phyloP scores from a whole-genome alignment of 345 rosid genomes.

The Brassica cretica region DNA sequence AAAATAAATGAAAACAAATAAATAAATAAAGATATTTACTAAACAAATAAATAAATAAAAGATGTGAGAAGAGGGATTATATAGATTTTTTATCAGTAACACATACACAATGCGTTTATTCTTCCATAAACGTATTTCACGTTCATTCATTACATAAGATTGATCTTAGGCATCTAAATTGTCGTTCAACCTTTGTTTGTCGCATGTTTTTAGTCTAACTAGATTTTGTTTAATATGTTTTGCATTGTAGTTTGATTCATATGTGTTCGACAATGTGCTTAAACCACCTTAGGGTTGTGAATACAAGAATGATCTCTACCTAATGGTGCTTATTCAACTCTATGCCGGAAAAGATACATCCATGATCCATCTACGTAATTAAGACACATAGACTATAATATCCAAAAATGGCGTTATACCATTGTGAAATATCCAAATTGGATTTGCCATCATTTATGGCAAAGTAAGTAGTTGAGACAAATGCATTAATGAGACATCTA shows the following conservation, averaged over 20 bases:
- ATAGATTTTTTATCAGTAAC: neutral
- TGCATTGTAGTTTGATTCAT: neutral
- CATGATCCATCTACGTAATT: neutral
- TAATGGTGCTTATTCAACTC: neutral
- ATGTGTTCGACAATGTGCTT: neutral
- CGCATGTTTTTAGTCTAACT: neutral
- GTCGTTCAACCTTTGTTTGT: neutral
- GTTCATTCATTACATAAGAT: neutral
- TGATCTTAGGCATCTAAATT: neutral
- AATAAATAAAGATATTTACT: neutral
- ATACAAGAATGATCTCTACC: neutral
- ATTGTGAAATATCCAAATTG: neutral
- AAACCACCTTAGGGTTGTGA: neutral
- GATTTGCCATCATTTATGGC: neutral
- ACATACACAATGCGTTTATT: neutral
- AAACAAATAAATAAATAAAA: neutral
- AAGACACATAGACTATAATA: neutral
- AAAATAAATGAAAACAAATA: too few species aligned
- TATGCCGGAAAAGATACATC: neutral
- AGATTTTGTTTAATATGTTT: neutral
- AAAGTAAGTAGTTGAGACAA: neutral
- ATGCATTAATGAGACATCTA: conserved; percentile 12
- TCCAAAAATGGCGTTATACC: too few species aligned
- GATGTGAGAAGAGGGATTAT: neutral
- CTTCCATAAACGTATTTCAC: neutral